phyloP scores from a whole-genome alignment of 2,329 filamentous ascomycete genomes.

The Ophiostoma piceae region DNA sequence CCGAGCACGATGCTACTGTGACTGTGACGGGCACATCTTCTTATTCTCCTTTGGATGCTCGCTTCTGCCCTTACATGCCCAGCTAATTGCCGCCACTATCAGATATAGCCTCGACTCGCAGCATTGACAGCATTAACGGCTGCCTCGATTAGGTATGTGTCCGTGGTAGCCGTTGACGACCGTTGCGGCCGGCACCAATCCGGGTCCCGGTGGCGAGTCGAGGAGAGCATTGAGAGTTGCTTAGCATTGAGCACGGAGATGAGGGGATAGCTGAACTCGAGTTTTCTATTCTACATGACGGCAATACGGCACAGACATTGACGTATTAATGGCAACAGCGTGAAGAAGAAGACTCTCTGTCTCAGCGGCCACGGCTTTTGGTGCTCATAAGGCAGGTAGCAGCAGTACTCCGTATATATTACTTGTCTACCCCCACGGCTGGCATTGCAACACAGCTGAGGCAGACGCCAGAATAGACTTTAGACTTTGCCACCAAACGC shows the following conservation, averaged over 20 bases:
- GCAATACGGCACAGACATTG: not conserved
- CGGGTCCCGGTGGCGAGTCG: not conserved
- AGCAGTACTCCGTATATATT: not conserved
- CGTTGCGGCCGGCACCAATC: not conserved
- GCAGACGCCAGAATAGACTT: not conserved
- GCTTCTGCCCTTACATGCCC: not conserved
- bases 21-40: not conserved
- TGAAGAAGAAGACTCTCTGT: not conserved
- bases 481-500: no score
- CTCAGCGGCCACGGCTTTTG: not conserved
- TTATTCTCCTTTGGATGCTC: not conserved
- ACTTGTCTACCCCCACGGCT: not conserved
- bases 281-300: not conserved
- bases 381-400: not conserved
- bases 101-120: not conserved
- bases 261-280: not conserved
- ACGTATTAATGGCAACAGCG: not conserved
- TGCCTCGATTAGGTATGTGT: not conserved
- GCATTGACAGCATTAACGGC: not conserved
- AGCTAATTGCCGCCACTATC: not conserved
- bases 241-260: not conserved
- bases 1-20: conserved; percentile 3
- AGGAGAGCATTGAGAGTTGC: not conserved
- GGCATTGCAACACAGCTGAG: not conserved
- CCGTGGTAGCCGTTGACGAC: not conserved